Conservation (phyloP, 164 flowering plant genomes). For the Chimonanthus praecox region DNA sequence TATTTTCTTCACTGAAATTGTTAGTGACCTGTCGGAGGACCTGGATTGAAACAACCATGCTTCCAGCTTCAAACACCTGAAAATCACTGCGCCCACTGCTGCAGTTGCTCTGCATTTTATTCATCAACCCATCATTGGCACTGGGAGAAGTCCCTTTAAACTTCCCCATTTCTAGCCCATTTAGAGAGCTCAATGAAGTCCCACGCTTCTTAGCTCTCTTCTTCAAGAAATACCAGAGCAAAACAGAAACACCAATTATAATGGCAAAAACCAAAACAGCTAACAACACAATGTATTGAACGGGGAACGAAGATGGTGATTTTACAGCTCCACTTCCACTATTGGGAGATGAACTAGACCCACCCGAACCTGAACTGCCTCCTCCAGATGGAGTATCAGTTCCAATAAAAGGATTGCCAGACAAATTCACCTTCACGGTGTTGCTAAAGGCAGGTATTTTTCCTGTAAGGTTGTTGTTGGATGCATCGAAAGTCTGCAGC, state of each 20-base stretch:
- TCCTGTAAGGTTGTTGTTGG: slow-evolving; percentile 53
- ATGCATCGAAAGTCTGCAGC: slow-evolving; percentile 41
- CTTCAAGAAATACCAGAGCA: slow-evolving; percentile 11
- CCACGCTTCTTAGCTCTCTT: slow-evolving; percentile 6
- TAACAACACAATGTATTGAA: not conserved
- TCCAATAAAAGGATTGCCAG: slow-evolving; percentile 40
- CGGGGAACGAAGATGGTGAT: not conserved
- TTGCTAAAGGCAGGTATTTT: slow-evolving; percentile 26
- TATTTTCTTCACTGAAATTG: slow-evolving; percentile 35
- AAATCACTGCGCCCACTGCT: slow-evolving; percentile 22
- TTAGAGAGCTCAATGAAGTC: slow-evolving; percentile 2
- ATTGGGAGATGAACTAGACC: not conserved
- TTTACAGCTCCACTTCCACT: not conserved
- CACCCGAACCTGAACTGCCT: not conserved
- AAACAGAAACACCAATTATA: not conserved
- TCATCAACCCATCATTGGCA: slow-evolving; percentile 18
- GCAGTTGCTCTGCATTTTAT: slow-evolving; percentile 21
- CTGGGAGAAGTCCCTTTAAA: slow-evolving; percentile 9
- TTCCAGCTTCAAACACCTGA: slow-evolving; percentile 31
- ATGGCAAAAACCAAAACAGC: not conserved
- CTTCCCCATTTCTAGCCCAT: slow-evolving; percentile 14
- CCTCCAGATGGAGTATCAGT: slow-evolving; percentile 9
- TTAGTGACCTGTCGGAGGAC: slow-evolving; percentile 41
- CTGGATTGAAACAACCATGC: slow-evolving; percentile 32
- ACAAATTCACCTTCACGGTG: slow-evolving; percentile 20